Conservation (phyloP, 768 basidiomycete genomes). For the Xerocomus brunneocitrinus region DNA sequence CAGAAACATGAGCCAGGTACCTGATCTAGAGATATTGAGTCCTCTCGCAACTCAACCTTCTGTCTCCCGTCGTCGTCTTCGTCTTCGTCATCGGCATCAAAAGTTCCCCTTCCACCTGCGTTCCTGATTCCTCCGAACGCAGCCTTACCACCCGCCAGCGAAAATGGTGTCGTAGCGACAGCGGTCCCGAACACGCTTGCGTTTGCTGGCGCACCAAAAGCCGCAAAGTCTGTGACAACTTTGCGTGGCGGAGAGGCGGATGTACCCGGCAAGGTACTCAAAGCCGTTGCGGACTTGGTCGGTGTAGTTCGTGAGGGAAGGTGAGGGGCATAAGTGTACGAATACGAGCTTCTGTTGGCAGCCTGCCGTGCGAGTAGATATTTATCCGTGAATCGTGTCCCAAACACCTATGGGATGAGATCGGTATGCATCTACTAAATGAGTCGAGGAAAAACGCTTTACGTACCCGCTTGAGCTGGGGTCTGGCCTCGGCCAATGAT, state of each 20-base stretch:
- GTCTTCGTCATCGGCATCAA: conserved; percentile 69
- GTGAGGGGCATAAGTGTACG: conserved; percentile 52
- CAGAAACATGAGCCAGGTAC: conserved; percentile 37
- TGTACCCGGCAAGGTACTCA: conserved; percentile 20
- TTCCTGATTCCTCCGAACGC: conserved; percentile 78
- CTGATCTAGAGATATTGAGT: conserved; percentile 90
- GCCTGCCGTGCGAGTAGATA: conserved; percentile 75
- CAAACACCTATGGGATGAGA: conserved; percentile 59
- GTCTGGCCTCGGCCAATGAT: conserved; percentile 67
- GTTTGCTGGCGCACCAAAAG: conserved; percentile 72
- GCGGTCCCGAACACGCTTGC: conserved; percentile 83
- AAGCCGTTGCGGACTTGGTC: conserved; percentile 32
- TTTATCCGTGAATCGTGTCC: conserved; percentile 96
- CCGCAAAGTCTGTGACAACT: conserved; percentile 83
- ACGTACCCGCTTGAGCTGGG: conserved; percentile 73
- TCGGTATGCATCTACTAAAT: not conserved
- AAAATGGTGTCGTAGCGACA: conserved; percentile 76
- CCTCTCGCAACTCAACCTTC: conserved; percentile 72
- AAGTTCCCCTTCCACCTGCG: conserved; percentile 31
- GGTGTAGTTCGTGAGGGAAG: conserved; percentile 40
- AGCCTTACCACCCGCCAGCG: conserved; percentile 72
- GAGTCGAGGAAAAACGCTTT: not conserved
- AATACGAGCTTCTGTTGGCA: conserved; percentile 47
- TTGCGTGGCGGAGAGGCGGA: conserved; percentile 74
- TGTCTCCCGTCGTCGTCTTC: conserved; percentile 56